Evolutionary conservation across 345 rosid species (phyloP), one percentile per base, ranked within the genome.

Genomic region (Acer campestre): DNA sequence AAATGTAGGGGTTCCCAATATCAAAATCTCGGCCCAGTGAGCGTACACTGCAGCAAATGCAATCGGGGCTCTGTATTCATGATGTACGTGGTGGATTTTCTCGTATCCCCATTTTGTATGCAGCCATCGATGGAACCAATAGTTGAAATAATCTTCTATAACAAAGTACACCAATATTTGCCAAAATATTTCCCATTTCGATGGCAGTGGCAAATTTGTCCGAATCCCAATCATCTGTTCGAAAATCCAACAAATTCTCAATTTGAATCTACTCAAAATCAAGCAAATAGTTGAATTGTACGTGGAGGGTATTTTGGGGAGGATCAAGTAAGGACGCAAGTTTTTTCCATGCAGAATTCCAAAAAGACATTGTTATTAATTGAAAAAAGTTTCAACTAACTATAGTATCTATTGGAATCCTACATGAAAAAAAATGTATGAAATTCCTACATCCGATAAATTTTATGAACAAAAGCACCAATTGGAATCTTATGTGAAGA

Each of bases 21-120:
- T 79, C 85, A 95, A 84, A 31, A 91, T 62, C 78, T 93, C 97
- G 51, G 88, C 91, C 99, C 99, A 95, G 82, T 90, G 94, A 4
- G 93, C 96, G 35, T 95, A 86, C 1, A 94, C 91, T 5, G 94
- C 96, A 2, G 95, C 92, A 76, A 83, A 91, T 4, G 89, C 93
- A 18, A 90, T 86, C 0, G 99, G 97, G 63, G 99, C 87, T 10
- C 92, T 70, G 79, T 86, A 92, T 80, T 93, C 95, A 74, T 91
- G 98, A 86, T 93, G 98, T 70, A 95, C 90, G 27, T 65, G 70
- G 82, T 95, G 98, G 75, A 95, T 90, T 68, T 91, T 93, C 75
- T 89, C 38, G 38, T 35, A 35, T 7, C 91, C 96, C 98, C 96
- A 91, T 82, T 85, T 87, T 22, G 85, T 59, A 64, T 92, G 97